A percentile compares a stretch with the other conserved stretches of the same genome.
These are phyloP conservation scores for Mentha longifolia DNA, from an alignment of 257 asterid genomes.

Conservation along the genomic window DNA sequence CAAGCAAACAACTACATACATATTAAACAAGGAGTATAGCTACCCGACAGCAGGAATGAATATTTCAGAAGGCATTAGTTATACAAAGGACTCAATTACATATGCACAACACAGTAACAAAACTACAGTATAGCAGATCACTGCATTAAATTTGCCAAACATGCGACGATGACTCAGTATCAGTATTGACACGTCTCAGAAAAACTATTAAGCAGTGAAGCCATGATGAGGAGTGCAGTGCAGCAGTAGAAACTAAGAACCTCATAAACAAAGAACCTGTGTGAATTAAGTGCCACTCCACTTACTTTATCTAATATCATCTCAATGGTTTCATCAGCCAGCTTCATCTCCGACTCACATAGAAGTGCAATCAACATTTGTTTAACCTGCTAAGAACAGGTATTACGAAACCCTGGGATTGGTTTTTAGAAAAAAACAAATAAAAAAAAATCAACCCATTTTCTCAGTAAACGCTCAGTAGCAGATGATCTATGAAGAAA, in stretches of 20 bases:
- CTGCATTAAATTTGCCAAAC: not conserved
- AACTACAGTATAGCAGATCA: not conserved
- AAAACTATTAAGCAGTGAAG: not conserved
- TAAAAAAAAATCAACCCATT: slow-evolving; percentile 15
- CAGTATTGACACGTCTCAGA: slow-evolving; percentile 15
- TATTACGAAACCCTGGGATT: slow-evolving; percentile 26
- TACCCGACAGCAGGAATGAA: not conserved
- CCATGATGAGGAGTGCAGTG: not conserved
- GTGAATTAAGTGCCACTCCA: slow-evolving; percentile 22
- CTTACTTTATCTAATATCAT: slow-evolving; percentile 85
- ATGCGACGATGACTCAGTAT: slow-evolving; percentile 9
- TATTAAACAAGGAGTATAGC: slow-evolving; percentile 4
- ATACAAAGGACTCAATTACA: slow-evolving; percentile 5
- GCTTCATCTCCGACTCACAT: slow-evolving; percentile 92
- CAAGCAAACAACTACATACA: not conserved
- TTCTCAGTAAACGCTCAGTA: slow-evolving; percentile 20
- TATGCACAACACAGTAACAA: not conserved
- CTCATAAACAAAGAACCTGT: slow-evolving; percentile 12
- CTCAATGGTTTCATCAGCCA: slow-evolving; percentile 95
- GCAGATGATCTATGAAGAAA: slow-evolving; percentile 13
- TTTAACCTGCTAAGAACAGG: slow-evolving; percentile 72
- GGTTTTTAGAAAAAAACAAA: slow-evolving; percentile 18
- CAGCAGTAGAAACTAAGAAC: slow-evolving; percentile 15
- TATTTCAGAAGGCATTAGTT: slow-evolving; percentile 2
- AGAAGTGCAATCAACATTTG: slow-evolving; percentile 96